Evolutionary conservation across 1,284 basidiomycete genomes (phyloP).

Genomic region (Marasmius tenuissimus): DNA sequence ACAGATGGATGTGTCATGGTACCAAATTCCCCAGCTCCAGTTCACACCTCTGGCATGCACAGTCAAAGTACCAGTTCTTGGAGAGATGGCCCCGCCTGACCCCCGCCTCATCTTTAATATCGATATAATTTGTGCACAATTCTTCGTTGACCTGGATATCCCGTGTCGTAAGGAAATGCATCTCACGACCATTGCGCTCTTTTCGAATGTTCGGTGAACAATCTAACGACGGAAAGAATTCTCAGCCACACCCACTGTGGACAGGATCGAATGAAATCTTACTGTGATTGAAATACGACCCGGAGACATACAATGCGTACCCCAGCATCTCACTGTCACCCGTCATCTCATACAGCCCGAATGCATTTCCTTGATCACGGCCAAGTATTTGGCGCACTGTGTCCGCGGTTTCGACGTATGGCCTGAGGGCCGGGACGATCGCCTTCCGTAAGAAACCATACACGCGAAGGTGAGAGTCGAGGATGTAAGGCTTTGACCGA

Average conservation of each 20-base stretch:
- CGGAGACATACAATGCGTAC: conserved; percentile 59
- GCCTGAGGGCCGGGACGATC: conserved; percentile 29
- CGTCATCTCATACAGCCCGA: conserved; percentile 61
- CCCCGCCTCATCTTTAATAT: conserved; percentile 36
- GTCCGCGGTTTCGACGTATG: conserved; percentile 37
- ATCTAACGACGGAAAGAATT: conserved; percentile 35
- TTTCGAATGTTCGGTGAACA: conserved; percentile 63
- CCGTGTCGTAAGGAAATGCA: conserved; percentile 50
- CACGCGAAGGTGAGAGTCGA: conserved; percentile 44
- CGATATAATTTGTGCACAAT: conserved; percentile 57
- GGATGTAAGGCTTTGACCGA: conserved; percentile 39
- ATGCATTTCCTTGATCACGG: conserved; percentile 65
- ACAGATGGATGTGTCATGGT: background rate
- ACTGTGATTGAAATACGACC: conserved; percentile 72
- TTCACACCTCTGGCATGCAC: conserved; percentile 44
- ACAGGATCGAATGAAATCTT: conserved; percentile 9
- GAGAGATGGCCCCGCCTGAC: conserved; percentile 39
- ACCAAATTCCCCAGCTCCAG: conserved; percentile 19
- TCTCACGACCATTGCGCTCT: conserved; percentile 39
- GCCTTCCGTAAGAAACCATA: conserved; percentile 46
- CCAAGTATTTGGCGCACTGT: conserved; percentile 50
- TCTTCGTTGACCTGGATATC: conserved; percentile 52
- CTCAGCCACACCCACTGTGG: background rate
- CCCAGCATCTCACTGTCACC: conserved; percentile 63
- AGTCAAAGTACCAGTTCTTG: conserved; percentile 55